Conservation (phyloP, 2,329 filamentous ascomycete species). For the Alternaria sp. region DNA sequence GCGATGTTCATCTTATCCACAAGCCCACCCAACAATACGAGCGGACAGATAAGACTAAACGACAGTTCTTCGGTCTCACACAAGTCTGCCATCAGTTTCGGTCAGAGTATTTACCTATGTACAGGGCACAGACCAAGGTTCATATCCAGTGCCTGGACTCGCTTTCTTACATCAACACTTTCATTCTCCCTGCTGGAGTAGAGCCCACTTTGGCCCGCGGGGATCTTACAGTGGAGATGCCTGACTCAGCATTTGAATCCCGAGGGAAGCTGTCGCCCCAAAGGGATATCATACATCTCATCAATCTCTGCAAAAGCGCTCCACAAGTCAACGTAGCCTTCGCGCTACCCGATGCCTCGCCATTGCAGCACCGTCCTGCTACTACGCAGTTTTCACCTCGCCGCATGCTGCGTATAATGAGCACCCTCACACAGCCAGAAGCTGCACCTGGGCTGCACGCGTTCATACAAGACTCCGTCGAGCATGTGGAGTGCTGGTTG, state of each 20-base stretch:
- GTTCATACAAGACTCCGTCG: neutral
- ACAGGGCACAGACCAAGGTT: neutral
- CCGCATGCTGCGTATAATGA: too few relatives aligned
- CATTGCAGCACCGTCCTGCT: neutral
- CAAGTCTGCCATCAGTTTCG: neutral
- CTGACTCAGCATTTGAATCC: too few relatives aligned
- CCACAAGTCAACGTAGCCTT: neutral
- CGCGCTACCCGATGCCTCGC: neutral
- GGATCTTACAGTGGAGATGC: too few relatives aligned
- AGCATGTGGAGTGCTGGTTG: neutral
- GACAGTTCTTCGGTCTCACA: neutral
- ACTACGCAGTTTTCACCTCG: too few relatives aligned
- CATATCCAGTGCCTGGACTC: neutral
- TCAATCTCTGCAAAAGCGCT: neutral
- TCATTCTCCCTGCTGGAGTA: neutral
- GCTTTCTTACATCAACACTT: neutral
- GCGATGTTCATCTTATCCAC: neutral
- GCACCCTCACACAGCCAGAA: neutral
- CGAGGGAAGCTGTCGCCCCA: too few relatives aligned
- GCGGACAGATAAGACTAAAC: neutral
- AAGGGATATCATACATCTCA: neutral
- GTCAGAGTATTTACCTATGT: fast-evolving
- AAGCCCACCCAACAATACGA: neutral
- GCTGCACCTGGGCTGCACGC: neutral
- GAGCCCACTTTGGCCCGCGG: too few relatives aligned